Evolutionary conservation across 2,329 filamentous ascomycete genomes (phyloP), one percentile per base, ranked within the genome.

Genomic region (Torrubiella hemipterigena): DNA sequence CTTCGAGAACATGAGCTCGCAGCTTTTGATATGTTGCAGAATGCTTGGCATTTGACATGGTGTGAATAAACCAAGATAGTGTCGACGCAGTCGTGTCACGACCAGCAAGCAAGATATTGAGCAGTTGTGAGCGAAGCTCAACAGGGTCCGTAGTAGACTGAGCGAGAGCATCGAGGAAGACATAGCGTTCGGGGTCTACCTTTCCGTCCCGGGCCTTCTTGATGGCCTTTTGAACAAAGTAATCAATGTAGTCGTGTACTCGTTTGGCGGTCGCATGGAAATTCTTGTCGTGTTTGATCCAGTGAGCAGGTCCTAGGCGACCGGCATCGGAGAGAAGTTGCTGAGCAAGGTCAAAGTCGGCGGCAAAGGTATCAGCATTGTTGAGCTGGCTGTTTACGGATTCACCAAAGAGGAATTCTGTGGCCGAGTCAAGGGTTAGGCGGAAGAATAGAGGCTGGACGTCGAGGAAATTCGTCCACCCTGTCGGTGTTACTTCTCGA

Each of bases 221-320:
- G 50, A 35, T 81, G 54, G 9, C 73, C 61, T 31, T 60, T 31
- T 73, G 66, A 38, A 84, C 79, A 49, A 72, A 82, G 15, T 64
- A 65, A 41, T 73, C 65, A n/a, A 82, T 68, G 47, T 84, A 85
- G 12, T 65, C 51, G 45, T 85, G 73, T 49, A 84, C 69, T 13
- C 65, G 57, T 15, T 67, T 63, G 31, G 82, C 76, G 7, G 77
- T 69, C 35, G 71, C 67, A 37, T 61, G 62, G 50, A 84, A 83
- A 3, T 72, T 67, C 29, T 69, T 58, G 2, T 73, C 51, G 20
- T 58, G 54, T n/a, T 61, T 48, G 3, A 67, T 39, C 56, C 62
- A 67, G 44, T 64, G 63, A 30, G 59, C 45, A 24, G 55, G 54
- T 3, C 52, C 55, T 5, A 65, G 41, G 3, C 58, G 53, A 6